Evolutionary conservation across 495 filamentous ascomycete species (phyloP).

Genomic region (Penicillium riverlandense): DNA sequence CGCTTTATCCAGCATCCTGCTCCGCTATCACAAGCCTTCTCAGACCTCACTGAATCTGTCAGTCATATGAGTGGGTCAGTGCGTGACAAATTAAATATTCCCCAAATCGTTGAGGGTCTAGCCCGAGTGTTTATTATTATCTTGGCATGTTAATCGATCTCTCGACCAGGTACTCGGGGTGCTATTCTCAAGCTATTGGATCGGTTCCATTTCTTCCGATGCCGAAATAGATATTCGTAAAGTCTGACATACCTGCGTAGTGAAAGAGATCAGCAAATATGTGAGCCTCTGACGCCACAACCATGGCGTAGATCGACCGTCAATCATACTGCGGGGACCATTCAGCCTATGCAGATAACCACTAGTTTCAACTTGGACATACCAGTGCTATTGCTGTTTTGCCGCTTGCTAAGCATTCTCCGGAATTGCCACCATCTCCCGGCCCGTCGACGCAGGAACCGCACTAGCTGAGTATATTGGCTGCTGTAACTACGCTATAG

Average conservation of each 20-base stretch:
- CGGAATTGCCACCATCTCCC: not conserved
- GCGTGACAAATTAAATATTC: too few relatives aligned
- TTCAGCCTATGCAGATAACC: not conserved
- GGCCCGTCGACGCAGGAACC: too few relatives aligned
- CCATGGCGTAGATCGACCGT: not conserved
- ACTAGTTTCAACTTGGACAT: not conserved
- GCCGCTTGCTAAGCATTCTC: constrained; percentile 5
- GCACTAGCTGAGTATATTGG: too few relatives aligned
- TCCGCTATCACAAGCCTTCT: too few relatives aligned
- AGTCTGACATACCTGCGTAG: too few relatives aligned
- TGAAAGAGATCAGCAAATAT: constrained; percentile 4
- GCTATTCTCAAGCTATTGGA: constrained; percentile 2
- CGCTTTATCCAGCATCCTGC: too few relatives aligned
- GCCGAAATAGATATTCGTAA: not conserved
- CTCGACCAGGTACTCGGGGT: constrained; percentile 6
- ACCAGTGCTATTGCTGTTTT: constrained; percentile 4
- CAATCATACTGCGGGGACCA: constrained; percentile 13
- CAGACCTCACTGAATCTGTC: too few relatives aligned
- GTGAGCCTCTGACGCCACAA: constrained; percentile 9
- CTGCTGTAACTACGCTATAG: constrained; percentile 2
- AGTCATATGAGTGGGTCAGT: too few relatives aligned
- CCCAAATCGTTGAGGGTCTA: too few relatives aligned
- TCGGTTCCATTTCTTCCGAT: not conserved
- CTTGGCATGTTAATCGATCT: too few relatives aligned
- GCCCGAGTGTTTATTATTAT: too few relatives aligned